A percentile compares a stretch with the other conserved stretches of the same genome.
Evolutionary conservation across 352 stramenopile species (phyloP).

Genomic region (Pythium rishiriense): DNA sequence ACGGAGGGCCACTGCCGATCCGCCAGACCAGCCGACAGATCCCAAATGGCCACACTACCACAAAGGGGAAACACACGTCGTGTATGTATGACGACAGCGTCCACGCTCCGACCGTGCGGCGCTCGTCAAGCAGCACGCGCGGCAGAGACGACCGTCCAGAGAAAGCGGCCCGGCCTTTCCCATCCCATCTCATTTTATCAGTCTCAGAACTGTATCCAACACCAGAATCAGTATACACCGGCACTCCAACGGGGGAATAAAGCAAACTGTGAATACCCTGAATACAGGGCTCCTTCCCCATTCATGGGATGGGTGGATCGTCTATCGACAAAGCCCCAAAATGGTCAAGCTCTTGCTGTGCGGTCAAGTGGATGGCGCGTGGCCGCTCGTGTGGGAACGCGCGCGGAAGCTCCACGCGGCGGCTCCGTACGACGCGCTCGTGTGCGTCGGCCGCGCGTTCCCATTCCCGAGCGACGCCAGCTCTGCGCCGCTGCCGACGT

Average conservation of each 20-base stretch:
- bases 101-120: too few relatives aligned
- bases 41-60: neutral
- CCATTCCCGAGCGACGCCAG: conserved; percentile 46
- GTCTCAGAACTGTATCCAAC: too few relatives aligned
- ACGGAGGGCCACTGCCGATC: neutral
- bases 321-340: neutral
- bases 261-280: too few relatives aligned
- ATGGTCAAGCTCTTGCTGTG: conserved; percentile 84
- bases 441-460: conserved; percentile 61
- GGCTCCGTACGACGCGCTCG: conserved; percentile 55
- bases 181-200: too few relatives aligned
- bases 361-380: conserved; percentile 59
- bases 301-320: neutral
- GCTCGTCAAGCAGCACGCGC: too few relatives aligned
- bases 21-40: neutral
- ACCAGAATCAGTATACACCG: too few relatives aligned
- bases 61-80: too few relatives aligned
- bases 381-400: conserved; percentile 68
- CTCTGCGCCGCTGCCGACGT: conserved; percentile 59
- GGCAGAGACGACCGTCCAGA: too few relatives aligned
- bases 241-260: too few relatives aligned
- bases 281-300: too few relatives aligned
- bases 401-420: conserved; percentile 65
- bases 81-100: too few relatives aligned
- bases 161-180: too few relatives aligned